Base-by-base conservation (phyloP, 2,329 filamentous ascomycete genomes). In the Aspergillus pseudoterreus region DNA sequence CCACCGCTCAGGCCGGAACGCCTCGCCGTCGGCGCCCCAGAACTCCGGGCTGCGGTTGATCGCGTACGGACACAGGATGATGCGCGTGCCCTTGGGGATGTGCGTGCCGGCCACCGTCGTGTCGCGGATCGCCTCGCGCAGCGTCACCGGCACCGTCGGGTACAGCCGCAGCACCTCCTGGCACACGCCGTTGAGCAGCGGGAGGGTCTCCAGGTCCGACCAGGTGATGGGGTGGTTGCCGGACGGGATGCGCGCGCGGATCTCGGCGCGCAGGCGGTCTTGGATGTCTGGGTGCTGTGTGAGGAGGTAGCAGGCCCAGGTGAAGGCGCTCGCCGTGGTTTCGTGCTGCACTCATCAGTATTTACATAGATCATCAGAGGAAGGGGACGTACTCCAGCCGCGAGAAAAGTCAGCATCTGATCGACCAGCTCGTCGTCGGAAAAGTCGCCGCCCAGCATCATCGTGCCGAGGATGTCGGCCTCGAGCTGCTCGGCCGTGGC, bases 1-100 rank as follows among this genome's bases (percentile, higher is more conserved):
- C 88, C 88, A 92, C 12, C 89, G 78, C 36, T 91, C 89, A 0
- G 91, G 91, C 42, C 86, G 79, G 75, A 96, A 96, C 39, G 82
- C 75, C 11, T 72, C 73, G 0, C 88, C 88, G 57, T 90, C 85
- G 0, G 76, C 68, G 1, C 91, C 91, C 91, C 91, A 96, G 43
- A 91, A 78, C 1, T 75, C 69, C 17, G 74, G 76, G 49, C 82
- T 83, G 21, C 81, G 82, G 75, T 96, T 95, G 65, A 86, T 82
- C 9, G 87, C 89, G 78, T 78, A 80, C 0, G 82, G 80, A 2
- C 77, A 75, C 14, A 96, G 70, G 53, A 91, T 78, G 48, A 96
- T 67, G 4, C 81, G 78, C 0, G 88, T 92, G 33, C 84, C 87
- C 54, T 82, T 82, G 0, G 87, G 89, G 1, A 95, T 75, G 39